Evolutionary conservation across 805 yeast species (phyloP).

Genomic region (Spathaspora passalidarum): DNA sequence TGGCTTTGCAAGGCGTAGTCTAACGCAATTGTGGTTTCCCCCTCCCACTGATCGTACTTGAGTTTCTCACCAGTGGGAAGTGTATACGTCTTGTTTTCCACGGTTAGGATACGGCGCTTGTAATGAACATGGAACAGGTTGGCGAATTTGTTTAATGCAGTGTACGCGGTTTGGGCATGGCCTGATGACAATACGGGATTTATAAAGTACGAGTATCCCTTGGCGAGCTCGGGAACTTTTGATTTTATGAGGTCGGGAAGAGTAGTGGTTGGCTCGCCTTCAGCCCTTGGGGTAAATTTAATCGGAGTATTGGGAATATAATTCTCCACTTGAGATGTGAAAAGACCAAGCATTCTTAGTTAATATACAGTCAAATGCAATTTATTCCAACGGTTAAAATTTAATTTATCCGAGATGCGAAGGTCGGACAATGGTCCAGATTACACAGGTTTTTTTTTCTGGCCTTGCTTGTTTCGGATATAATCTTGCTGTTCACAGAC

Average conservation of each 20-base stretch:
- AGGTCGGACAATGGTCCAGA: neutral
- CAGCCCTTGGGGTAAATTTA: slow-evolving; percentile 12
- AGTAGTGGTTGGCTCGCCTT: slow-evolving; percentile 10
- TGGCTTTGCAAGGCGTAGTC: slow-evolving; percentile 39
- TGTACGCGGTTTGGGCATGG: slow-evolving; percentile 48
- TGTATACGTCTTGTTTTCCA: slow-evolving; percentile 24
- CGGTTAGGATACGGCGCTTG: slow-evolving; percentile 39
- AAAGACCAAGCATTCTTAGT: slow-evolving; percentile 5
- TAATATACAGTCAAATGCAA: no score
- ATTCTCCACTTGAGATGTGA: slow-evolving; percentile 25
- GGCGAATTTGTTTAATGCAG: slow-evolving; percentile 43
- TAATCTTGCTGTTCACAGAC: no score
- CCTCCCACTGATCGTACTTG: slow-evolving; percentile 39
- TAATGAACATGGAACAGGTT: slow-evolving; percentile 41
- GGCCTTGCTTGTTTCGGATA: neutral
- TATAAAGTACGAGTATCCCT: slow-evolving; percentile 37
- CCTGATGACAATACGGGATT: slow-evolving; percentile 49
- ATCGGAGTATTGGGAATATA: slow-evolving; percentile 23
- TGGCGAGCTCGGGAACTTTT: slow-evolving; percentile 38
- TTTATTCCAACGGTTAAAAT: no score
- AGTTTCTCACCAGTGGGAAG: slow-evolving; percentile 24
- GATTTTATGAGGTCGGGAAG: slow-evolving; percentile 31
- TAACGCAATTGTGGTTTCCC: slow-evolving; percentile 45
- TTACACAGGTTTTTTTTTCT: neutral
- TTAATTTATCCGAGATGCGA: neutral